phyloP scores from a whole-genome alignment of 345 rosid genomes.

The Heritiera littoralis region DNA sequence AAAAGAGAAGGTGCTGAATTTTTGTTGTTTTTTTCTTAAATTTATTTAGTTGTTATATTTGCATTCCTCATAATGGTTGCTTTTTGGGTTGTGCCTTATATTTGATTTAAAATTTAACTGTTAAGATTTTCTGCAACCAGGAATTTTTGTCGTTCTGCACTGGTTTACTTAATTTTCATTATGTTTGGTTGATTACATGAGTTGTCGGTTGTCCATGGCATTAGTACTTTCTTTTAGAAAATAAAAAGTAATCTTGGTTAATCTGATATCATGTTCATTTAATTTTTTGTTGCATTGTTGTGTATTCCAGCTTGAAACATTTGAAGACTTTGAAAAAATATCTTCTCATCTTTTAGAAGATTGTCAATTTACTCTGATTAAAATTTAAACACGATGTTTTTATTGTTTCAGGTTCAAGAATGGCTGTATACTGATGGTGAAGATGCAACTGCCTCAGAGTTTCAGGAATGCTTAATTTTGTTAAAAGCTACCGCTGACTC shows the following conservation, averaged over 20 bases:
- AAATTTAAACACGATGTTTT: constrained; percentile 17
- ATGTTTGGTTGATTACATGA: constrained; percentile 6
- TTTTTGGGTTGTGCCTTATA: no score
- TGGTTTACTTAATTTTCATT: background rate
- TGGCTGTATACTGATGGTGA: constrained; percentile 98
- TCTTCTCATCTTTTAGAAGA: constrained; percentile 30
- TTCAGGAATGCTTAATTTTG: constrained; percentile 61
- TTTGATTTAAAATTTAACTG: background rate
- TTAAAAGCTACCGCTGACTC: constrained; percentile 78
- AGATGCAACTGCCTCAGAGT: constrained; percentile 81
- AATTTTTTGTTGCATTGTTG: constrained; percentile 17
- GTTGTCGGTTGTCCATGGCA: background rate
- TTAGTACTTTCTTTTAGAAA: constrained; percentile 1
- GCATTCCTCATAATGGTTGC: background rate
- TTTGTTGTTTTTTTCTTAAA: background rate
- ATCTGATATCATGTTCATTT: constrained; percentile 11
- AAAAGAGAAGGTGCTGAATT: constrained; percentile 72
- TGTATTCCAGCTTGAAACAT: constrained; percentile 66
- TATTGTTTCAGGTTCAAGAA: constrained; percentile 75
- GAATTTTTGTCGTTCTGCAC: background rate
- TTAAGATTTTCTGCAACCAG: background rate
- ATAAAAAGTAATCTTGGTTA: background rate
- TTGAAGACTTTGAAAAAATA: constrained; percentile 67
- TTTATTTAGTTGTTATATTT: background rate
- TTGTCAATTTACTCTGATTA: background rate